Base-by-base conservation (phyloP, 2,329 filamentous ascomycete species). In the Hymenoscyphus infarciens region DNA sequence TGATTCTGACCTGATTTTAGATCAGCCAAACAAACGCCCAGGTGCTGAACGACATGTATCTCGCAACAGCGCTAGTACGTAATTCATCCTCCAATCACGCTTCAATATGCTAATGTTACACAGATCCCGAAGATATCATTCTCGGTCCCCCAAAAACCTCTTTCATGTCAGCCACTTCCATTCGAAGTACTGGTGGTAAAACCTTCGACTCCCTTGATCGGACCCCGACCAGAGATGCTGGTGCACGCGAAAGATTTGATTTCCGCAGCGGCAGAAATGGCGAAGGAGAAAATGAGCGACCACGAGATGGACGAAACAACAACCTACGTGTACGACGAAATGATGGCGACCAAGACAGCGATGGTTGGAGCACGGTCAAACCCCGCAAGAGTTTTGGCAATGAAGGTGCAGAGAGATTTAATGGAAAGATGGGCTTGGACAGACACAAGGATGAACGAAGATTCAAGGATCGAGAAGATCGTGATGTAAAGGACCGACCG, bases 61-160 rank as follows among this genome's bases (percentile, higher is more conserved):
- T 45, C 81, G 85, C 59, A 86, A 82, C 71, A 79, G 77, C 73
- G 77, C 81, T 63, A 86, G 85, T 87, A 79, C 62, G 83, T 76
- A 62, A 31, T 62, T 67, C 61, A 65, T 49, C 27, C 74, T 53
- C 11, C 29, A 22, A 29, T 4, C 35, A 25, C 67, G 67, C 33
- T 67, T 64, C 68, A 38, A 29, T 49, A 22, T 60, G 31, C 38
- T 68, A 65, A 69, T 33, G 31, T 60, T 38, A 11, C 63, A 63
- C 65, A 89, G 86, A 85, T 74, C 79, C 84, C 71, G 93, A 96
- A 70, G 92, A 96, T 67, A 89, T 96, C 63, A 83, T 95, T 63
- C 88, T 97, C 63, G 92, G 91, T 15, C 92, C 92, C 22, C 91
- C 92, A 1, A 90, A 91, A 75, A 91, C 87, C 56, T 86, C 87